A percentile compares a stretch with the other conserved stretches of the same genome.
Conservation (phyloP, 208 protist genomes). For the Blechomonas ayalai region DNA sequence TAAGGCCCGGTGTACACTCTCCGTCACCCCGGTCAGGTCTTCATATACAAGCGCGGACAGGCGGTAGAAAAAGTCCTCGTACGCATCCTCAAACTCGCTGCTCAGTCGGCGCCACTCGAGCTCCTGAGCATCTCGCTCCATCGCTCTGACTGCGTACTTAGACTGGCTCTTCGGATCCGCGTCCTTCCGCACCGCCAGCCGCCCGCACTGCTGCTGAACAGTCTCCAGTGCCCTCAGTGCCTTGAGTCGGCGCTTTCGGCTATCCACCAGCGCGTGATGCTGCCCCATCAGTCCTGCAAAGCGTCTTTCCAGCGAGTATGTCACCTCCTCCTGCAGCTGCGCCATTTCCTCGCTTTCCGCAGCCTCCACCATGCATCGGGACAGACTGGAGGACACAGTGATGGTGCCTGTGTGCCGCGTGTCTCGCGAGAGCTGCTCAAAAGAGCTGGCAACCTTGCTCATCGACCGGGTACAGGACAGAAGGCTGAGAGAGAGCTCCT, state of each 20-base stretch:
- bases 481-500: constrained; percentile 11
- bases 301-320: constrained; percentile 10
- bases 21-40: constrained; percentile 11
- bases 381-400: constrained; percentile 9
- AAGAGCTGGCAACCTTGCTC: constrained; percentile 8
- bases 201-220: constrained; percentile 8
- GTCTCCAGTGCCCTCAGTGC: constrained; percentile 6
- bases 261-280: constrained; percentile 8
- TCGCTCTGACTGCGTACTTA: constrained; percentile 3
- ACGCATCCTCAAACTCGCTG: constrained; percentile 19
- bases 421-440: constrained; percentile 8
- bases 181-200: constrained; percentile 12
- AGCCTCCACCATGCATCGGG: constrained; percentile 14
- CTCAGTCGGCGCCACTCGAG: constrained; percentile 14
- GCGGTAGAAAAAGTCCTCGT: constrained; percentile 4
- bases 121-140: constrained; percentile 9
- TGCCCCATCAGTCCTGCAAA: constrained; percentile 8
- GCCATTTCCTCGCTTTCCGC: constrained; percentile 9
- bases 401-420: constrained; percentile 7
- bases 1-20: constrained; percentile 9
- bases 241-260: constrained; percentile 11
- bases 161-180: constrained; percentile 2
- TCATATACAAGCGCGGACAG: constrained; percentile 8
- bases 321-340: constrained; percentile 20
- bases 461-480: constrained; percentile 11